These are phyloP conservation scores for Clonostachys solani DNA, from an alignment of 2,329 filamentous ascomycete species.

Conservation along the genomic window DNA sequence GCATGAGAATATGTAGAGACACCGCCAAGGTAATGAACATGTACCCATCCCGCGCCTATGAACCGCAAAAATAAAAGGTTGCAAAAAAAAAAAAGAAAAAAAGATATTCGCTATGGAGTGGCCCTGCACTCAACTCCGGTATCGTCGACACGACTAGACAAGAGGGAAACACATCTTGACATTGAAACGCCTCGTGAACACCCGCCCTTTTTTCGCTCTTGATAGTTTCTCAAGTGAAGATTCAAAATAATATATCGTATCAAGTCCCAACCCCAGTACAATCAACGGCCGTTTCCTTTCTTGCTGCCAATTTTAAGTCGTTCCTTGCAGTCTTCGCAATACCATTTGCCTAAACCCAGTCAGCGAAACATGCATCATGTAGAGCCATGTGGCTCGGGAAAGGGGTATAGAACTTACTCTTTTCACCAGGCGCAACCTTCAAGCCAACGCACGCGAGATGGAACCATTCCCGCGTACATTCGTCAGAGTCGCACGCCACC, in stretches of 20 bases:
- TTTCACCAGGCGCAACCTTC: conserved; percentile 72
- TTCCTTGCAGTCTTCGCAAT: conserved; percentile 74
- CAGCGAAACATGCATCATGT: conserved; percentile 1
- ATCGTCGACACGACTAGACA: too few relatives aligned
- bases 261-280: conserved; percentile 16
- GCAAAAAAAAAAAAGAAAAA: too few relatives aligned
- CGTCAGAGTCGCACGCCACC: conserved; percentile 74
- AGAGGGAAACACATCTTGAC: too few relatives aligned
- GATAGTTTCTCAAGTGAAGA: too few relatives aligned
- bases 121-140: too few relatives aligned
- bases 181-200: too few relatives aligned
- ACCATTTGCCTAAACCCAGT: conserved; percentile 65
- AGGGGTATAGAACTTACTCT: conserved; percentile 48
- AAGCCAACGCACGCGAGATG: conserved; percentile 78
- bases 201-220: too few relatives aligned
- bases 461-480: conserved; percentile 77
- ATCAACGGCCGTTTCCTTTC: conserved; percentile 37
- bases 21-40: too few relatives aligned
- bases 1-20: too few relatives aligned
- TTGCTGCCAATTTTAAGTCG: conserved; percentile 52
- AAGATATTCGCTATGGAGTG: too few relatives aligned
- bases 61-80: too few relatives aligned
- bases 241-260: conserved; percentile 2
- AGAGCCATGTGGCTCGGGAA: background rate
- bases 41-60: too few relatives aligned